phyloP scores from a whole-genome alignment of 2,329 filamentous ascomycete genomes.

The Arthrobotrys musiformis region DNA sequence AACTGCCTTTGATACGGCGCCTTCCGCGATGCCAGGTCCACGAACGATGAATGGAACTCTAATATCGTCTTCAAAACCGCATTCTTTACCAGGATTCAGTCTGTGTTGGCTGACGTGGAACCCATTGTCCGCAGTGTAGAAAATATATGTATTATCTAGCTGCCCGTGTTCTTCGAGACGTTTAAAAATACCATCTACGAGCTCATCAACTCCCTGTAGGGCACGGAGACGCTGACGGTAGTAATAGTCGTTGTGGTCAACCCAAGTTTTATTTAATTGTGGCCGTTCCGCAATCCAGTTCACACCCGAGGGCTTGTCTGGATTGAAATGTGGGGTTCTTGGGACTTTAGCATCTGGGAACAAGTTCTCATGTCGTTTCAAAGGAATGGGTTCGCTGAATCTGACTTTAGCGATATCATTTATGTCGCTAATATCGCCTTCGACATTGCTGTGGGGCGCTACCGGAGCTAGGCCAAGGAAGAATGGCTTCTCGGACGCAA shows the following conservation, averaged over 20 bases:
- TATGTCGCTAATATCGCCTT: slow-evolving; percentile 59
- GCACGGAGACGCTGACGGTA: slow-evolving; percentile 68
- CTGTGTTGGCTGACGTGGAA: slow-evolving; percentile 72
- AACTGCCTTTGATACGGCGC: slow-evolving; percentile 64
- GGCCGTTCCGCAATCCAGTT: slow-evolving; percentile 66
- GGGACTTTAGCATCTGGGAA: slow-evolving; percentile 72
- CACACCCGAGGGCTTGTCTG: slow-evolving; percentile 67
- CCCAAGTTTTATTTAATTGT: slow-evolving; percentile 63
- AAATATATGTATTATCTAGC: slow-evolving; percentile 68
- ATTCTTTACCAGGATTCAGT: slow-evolving; percentile 70
- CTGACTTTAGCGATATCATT: slow-evolving; percentile 58
- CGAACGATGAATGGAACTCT: slow-evolving; percentile 71
- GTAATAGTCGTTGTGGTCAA: slow-evolving; percentile 67
- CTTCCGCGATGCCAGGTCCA: slow-evolving; percentile 68
- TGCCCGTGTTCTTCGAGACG: slow-evolving; percentile 63
- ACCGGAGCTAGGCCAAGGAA: slow-evolving; percentile 75
- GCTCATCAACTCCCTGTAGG: slow-evolving; percentile 69
- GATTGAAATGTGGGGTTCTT: slow-evolving; percentile 74
- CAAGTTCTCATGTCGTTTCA: slow-evolving; percentile 71
- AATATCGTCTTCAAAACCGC: slow-evolving; percentile 71
- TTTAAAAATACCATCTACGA: slow-evolving; percentile 66
- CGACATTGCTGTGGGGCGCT: slow-evolving; percentile 72
- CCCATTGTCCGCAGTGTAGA: slow-evolving; percentile 72
- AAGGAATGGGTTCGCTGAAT: slow-evolving; percentile 69
- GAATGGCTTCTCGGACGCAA: slow-evolving; percentile 70